Base-by-base conservation (phyloP, 176 grass and related monocot genomes). In the Guadua angustifolia region DNA sequence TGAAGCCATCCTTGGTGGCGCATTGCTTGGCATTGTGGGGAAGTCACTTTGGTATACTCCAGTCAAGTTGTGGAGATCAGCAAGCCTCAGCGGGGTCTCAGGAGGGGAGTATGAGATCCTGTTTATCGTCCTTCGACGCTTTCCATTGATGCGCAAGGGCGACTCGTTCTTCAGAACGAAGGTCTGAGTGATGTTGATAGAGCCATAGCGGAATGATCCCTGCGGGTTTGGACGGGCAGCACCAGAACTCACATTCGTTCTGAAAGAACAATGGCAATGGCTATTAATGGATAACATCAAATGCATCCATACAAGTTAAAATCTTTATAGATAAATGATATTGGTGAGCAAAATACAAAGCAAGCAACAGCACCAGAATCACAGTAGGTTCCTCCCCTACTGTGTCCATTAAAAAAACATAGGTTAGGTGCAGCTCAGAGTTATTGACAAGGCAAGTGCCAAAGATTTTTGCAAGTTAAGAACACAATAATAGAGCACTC, bases 191-290 rank as follows among this genome's bases (percentile, higher is more conserved):
- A 98, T 84, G 72, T 95, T 92, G 68, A 92, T 98, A 0, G 82
- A 90, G 29, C 85, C 93, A 1, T 98, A 98, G 78, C 26, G 89
- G 82, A 95, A 98, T 56, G 95, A 98, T 52, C 95, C 95, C 68
- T 98, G 95, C 9, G 93, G 95, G 36, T 98, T 98, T 38, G 89
- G 89, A 24, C 93, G 90, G 4, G 95, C 95, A 73, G 93, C 95
- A 81, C 95, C 93, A 46, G 93, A 58, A 74, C 72, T 95, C 4
- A 83, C 69, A 72, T 98, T 98, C 90, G 86, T 95, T 67, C 93
- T 98, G 85, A 84, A 80, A 88, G 46, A 70, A 59, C 19, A 77
- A 73, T 73, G 32, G 7, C 55, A 84, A 59, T 64, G 58, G 50
- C 8, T 39, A 15, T 83, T 65, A 66, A 70, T 82, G 14, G 52